Base-by-base conservation (phyloP, 2,329 filamentous ascomycete species). In the Aspergillus fructus region DNA sequence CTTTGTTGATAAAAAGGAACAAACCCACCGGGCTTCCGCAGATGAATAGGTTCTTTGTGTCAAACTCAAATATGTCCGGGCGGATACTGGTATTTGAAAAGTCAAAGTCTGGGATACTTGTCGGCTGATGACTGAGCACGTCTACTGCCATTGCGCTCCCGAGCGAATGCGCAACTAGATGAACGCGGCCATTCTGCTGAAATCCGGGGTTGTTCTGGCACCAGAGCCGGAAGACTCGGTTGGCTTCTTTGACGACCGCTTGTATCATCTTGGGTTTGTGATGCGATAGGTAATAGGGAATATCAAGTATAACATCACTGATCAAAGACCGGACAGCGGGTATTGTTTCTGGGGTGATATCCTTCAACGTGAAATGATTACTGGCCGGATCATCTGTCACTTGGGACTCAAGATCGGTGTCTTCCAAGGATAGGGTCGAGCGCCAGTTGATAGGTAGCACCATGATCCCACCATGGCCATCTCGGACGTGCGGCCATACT, bases 251-350 rank as follows among this genome's bases (percentile, higher is more conserved):
- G 41, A 96, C 88, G 48, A 97, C 87, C 1, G 94, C 93, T 43
- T 88, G 83, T 50, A 96, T 89, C 93, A 99, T 97, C 73, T 92
- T 96, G 4, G 88, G 85, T 68, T 97, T 96, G 75, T 97, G 93
- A 58, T 96, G 90, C 0, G 93, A 97, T 76, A 99, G 88, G 76
- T 97, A 99, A 71, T 96, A 97, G 0, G 94, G 94, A 49, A 99
- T 93, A 71, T 99, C 94, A 49, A 97, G 88, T 91, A 99, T 97
- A 66, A 99, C 91, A 72, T 99, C 94, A 42, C 90, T 96, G 60
- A 99, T 96, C 70, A 99, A 86, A 68, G 89, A 91, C 46, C 94
- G 88, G n/a, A 99, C 89, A 1, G 91, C 92, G 0, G 93, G 93
- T 30, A 99, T 90, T 0, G 91, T 94, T 42, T 88, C 85, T 1